phyloP scores from a whole-genome alignment of 1,139 yeast species.

The Arxiozyma telluris region DNA sequence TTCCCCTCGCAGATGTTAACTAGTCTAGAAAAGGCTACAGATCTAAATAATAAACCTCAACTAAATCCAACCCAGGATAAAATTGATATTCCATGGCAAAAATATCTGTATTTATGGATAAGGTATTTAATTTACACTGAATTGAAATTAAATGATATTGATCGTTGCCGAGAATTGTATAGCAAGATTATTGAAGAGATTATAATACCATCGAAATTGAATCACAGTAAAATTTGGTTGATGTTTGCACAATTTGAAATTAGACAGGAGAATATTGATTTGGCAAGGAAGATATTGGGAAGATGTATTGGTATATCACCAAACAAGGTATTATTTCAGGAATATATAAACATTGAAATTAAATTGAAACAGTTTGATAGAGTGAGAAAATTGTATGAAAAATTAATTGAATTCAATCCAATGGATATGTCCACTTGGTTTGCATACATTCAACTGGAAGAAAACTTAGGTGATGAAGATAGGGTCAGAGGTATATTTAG shows the following conservation, averaged over 20 bases:
- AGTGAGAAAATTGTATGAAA: conserved; percentile 63
- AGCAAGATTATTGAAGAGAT: conserved; percentile 36
- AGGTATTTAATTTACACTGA: conserved; percentile 61
- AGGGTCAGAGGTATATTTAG: conserved; percentile 57
- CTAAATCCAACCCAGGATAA: conserved; percentile 29
- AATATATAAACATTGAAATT: conserved; percentile 48
- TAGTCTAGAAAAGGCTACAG: conserved; percentile 42
- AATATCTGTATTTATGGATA: conserved; percentile 65
- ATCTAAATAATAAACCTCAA: conserved; percentile 6
- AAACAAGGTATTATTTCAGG: conserved; percentile 49
- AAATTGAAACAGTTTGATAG: conserved; percentile 67
- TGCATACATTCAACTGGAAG: conserved; percentile 62
- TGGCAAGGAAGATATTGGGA: conserved; percentile 68
- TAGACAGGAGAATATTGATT: conserved; percentile 42
- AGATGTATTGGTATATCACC: conserved; percentile 59
- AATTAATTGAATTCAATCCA: conserved; percentile 51
- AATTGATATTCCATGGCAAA: conserved; percentile 43
- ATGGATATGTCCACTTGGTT: conserved; percentile 40
- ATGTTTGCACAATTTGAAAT: conserved; percentile 65
- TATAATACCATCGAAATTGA: conserved; percentile 51
- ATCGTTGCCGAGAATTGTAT: conserved; percentile 45
- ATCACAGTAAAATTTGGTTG: conserved; percentile 72
- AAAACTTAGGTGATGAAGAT: conserved; percentile 56
- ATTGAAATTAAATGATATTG: conserved; percentile 36
- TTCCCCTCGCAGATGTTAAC: conserved; percentile 29